A percentile compares a stretch with the other conserved stretches of the same genome.
Evolutionary conservation across 345 rosid species (phyloP).

Genomic region (Lepidium africanum): DNA sequence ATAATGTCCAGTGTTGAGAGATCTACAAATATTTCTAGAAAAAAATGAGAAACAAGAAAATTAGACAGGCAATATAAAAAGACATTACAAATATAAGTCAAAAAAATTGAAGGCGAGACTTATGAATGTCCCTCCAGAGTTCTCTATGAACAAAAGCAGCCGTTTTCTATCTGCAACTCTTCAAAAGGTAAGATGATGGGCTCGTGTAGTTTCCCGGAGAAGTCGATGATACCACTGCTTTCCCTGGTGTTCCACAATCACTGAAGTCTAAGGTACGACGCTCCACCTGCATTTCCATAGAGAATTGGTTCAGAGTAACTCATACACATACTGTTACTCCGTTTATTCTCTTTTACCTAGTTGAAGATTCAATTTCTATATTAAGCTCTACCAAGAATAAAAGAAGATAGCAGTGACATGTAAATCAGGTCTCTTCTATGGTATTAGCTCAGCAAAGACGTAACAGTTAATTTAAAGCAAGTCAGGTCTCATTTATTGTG

Average conservation of each 20-base stretch:
- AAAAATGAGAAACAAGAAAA: not conserved
- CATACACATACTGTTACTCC: not conserved
- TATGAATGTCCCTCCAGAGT: not conserved
- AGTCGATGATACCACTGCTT: slow-evolving; percentile 40
- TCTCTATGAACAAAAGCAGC: slow-evolving; percentile 10
- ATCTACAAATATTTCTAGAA: not conserved
- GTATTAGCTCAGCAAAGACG: too few relatives aligned
- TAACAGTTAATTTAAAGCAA: too few relatives aligned
- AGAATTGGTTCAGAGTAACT: not conserved
- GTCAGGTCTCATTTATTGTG: too few relatives aligned
- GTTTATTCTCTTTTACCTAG: not conserved
- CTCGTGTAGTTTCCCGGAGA: slow-evolving; percentile 49
- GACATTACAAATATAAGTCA: slow-evolving; percentile 14
- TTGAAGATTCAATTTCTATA: not conserved
- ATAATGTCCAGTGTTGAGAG: slow-evolving; percentile 15
- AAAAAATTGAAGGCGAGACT: slow-evolving; percentile 5
- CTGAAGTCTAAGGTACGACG: slow-evolving; percentile 84
- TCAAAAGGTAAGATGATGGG: slow-evolving; percentile 72
- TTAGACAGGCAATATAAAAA: not conserved
- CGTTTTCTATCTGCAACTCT: slow-evolving; percentile 65
- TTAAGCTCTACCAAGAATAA: slow-evolving; percentile 1
- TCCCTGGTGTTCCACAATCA: slow-evolving; percentile 83
- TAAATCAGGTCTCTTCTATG: not conserved
- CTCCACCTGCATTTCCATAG: slow-evolving; percentile 55
- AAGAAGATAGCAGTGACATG: not conserved